Evolutionary conservation across 306 rosid genomes (phyloP).

Genomic region (Cicer judaicum): DNA sequence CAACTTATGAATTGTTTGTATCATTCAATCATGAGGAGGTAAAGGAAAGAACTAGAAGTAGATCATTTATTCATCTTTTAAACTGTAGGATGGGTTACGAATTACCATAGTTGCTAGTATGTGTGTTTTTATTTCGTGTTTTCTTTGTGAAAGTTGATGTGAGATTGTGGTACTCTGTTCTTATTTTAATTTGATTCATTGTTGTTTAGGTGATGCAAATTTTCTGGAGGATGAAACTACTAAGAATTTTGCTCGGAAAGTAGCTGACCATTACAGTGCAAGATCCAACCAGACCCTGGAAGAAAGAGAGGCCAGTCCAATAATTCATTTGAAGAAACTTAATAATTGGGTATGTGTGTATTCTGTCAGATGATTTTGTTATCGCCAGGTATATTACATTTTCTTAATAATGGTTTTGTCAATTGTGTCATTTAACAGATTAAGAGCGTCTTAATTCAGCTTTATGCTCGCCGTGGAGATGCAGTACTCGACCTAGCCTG

Average conservation of each 20-base stretch:
- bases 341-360: slow-evolving; percentile 77
- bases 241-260: slow-evolving; percentile 78
- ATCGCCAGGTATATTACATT: neutral
- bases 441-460: slow-evolving; percentile 97
- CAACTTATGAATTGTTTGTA: neutral
- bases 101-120: slow-evolving; percentile 3
- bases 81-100: slow-evolving; percentile 19
- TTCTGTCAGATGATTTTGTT: slow-evolving; percentile 7
- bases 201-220: slow-evolving; percentile 64
- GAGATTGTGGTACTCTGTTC: slow-evolving; percentile 26
- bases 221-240: slow-evolving; percentile 94
- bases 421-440: slow-evolving; percentile 60
- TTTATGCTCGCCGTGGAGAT: slow-evolving; percentile 80
- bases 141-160: slow-evolving; percentile 7
- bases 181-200: slow-evolving; percentile 34
- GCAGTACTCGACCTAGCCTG: slow-evolving; percentile 97
- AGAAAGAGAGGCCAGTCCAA: slow-evolving; percentile 90
- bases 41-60: slow-evolving; percentile 10
- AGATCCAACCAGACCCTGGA: slow-evolving; percentile 90
- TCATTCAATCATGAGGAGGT: slow-evolving; percentile 9
- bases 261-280: slow-evolving; percentile 80
- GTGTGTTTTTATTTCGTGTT: slow-evolving; percentile 21
- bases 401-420: slow-evolving; percentile 18
- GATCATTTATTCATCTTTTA: neutral
- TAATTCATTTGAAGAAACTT: slow-evolving; percentile 89